Percentiles rank a stretch among this genome's conserved stretches.
phyloP scores from a whole-genome alignment of 768 basidiomycete species.

The Multifurca ochricompacta region DNA sequence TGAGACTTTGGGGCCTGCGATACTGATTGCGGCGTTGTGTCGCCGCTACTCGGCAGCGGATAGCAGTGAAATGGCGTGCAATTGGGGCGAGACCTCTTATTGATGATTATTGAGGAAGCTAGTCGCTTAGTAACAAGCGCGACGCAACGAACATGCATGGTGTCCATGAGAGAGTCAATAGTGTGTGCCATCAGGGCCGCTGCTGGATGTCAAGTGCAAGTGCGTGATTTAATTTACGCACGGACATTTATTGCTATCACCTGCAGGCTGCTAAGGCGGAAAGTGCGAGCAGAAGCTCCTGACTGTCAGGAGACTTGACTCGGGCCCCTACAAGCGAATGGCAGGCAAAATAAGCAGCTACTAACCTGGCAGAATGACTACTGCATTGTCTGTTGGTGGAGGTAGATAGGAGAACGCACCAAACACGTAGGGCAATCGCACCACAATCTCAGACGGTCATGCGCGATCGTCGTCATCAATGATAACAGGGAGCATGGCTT shows the following conservation, averaged over 20 bases:
- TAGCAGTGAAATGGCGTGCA: slow-evolving; percentile 10
- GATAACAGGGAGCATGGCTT: slow-evolving; percentile 16
- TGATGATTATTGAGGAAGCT: background rate
- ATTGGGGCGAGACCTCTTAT: slow-evolving; percentile 3
- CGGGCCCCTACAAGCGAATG: slow-evolving; percentile 6
- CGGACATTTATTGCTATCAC: slow-evolving; percentile 19
- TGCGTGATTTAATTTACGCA: slow-evolving; percentile 19
- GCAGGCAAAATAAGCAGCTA: background rate
- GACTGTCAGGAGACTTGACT: slow-evolving; percentile 15
- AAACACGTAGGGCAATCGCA: slow-evolving; percentile 5
- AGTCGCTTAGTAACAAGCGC: slow-evolving; percentile 20
- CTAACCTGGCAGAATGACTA: slow-evolving; percentile 1
- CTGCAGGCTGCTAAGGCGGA: slow-evolving; percentile 12
- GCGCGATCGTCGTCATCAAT: slow-evolving; percentile 15
- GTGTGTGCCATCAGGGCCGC: slow-evolving; percentile 12
- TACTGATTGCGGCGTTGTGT: slow-evolving; percentile 10
- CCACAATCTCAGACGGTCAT: slow-evolving; percentile 5
- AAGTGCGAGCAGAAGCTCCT: slow-evolving; percentile 13
- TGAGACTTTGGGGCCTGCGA: background rate
- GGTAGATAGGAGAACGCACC: slow-evolving; percentile 15
- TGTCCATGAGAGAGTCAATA: slow-evolving; percentile 14
- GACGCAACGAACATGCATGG: slow-evolving; percentile 18
- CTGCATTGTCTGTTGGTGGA: slow-evolving; percentile 5
- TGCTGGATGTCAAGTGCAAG: slow-evolving; percentile 9
- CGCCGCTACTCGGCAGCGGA: slow-evolving; percentile 9